Evolutionary conservation across 768 basidiomycete genomes (phyloP).

Genomic region (Coprinopsis sp.): DNA sequence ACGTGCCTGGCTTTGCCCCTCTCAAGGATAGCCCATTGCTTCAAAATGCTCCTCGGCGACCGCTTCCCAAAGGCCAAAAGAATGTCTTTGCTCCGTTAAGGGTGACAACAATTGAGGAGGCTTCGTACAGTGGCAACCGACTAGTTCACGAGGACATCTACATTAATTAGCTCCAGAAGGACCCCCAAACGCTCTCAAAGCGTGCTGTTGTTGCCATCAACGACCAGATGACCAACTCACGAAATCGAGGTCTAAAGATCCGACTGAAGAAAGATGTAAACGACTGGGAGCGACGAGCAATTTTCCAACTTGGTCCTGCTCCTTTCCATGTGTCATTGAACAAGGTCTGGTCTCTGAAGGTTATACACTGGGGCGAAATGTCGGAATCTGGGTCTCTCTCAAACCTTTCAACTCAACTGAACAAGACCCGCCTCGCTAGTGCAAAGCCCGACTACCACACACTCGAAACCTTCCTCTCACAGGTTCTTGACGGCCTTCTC

Average conservation of each 20-base stretch:
- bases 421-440: too few species aligned
- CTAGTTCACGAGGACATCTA: slow-evolving; percentile 18
- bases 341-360: too few species aligned
- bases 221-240: slow-evolving; percentile 20
- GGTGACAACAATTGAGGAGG: slow-evolving; percentile 23
- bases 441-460: too few species aligned
- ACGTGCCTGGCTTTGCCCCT: slow-evolving; percentile 7
- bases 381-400: too few species aligned
- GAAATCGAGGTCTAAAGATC: slow-evolving; percentile 14
- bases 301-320: too few species aligned
- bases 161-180: slow-evolving; percentile 15
- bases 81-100: slow-evolving; percentile 18
- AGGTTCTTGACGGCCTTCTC: too few species aligned
- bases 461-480: too few species aligned
- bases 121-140: slow-evolving; percentile 19
- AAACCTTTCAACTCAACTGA: too few species aligned
- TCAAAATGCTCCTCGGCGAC: slow-evolving; percentile 14
- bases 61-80: slow-evolving; percentile 16
- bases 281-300: too few species aligned
- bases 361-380: too few species aligned
- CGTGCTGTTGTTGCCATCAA: slow-evolving; percentile 16
- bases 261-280: slow-evolving; percentile 10
- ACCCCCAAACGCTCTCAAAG: slow-evolving; percentile 5
- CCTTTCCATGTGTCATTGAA: too few species aligned
- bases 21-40: not conserved